phyloP scores from a whole-genome alignment of 164 flowering plant genomes.

The Amborella trichopoda region DNA sequence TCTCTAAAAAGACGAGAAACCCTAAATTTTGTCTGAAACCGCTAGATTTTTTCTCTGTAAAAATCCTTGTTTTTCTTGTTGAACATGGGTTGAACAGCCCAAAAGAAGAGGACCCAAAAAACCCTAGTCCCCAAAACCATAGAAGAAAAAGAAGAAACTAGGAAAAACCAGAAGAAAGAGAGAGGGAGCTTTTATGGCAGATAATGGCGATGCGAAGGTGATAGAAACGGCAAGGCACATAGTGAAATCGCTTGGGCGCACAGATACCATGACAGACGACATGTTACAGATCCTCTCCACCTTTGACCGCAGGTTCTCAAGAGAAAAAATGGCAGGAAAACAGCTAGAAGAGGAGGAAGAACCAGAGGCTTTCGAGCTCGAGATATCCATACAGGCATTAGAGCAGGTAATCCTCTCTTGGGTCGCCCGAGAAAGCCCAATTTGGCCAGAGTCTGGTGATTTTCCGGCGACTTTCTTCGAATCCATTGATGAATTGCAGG shows the following conservation, averaged over 20 bases:
- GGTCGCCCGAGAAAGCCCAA: slow-evolving; percentile 40
- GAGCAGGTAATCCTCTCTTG: slow-evolving; percentile 58
- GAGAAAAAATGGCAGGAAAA: slow-evolving; percentile 51
- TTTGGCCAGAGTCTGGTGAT: slow-evolving; percentile 72
- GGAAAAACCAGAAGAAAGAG: not conserved
- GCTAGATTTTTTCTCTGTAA: no score
- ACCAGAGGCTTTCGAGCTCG: slow-evolving; percentile 20
- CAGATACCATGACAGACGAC: slow-evolving; percentile 75
- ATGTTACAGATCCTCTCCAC: slow-evolving; percentile 78
- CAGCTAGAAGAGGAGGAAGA: slow-evolving; percentile 19
- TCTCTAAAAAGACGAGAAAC: no score
- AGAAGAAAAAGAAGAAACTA: not conserved
- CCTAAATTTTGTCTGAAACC: no score
- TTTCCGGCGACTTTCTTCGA: slow-evolving; percentile 65
- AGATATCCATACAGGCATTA: slow-evolving; percentile 34
- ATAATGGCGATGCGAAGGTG: slow-evolving; percentile 75
- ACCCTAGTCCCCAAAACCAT: no score
- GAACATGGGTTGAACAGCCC: no score
- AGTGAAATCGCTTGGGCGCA: slow-evolving; percentile 78
- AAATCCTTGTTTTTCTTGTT: no score
- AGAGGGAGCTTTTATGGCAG: slow-evolving; percentile 20
- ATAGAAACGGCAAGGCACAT: slow-evolving; percentile 88
- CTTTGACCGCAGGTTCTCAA: slow-evolving; percentile 76
- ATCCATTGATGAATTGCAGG: slow-evolving; percentile 51
- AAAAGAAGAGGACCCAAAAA: no score